These are phyloP conservation scores for Teratosphaeria epicoccoides DNA, from an alignment of 2,329 filamentous ascomycete genomes.

Conservation along the genomic window DNA sequence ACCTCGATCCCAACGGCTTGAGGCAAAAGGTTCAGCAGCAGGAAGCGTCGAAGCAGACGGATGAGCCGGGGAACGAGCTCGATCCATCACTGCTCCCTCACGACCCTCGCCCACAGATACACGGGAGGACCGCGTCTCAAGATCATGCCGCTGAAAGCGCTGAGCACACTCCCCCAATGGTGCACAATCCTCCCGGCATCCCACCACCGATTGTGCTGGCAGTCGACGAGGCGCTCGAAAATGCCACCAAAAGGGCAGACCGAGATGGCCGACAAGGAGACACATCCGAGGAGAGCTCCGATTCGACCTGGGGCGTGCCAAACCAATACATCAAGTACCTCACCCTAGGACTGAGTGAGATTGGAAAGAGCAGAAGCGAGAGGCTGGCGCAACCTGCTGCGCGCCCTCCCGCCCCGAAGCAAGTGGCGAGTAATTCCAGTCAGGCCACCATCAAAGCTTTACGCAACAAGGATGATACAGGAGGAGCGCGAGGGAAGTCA, in stretches of 20 bases:
- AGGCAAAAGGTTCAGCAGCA: conserved; percentile 5
- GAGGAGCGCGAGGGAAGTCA: background rate
- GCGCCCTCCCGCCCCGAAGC: conserved; percentile 11
- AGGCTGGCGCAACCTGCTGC: background rate
- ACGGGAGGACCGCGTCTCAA: conserved; percentile 17
- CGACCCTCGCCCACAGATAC: conserved; percentile 32
- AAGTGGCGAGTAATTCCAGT: conserved; percentile 11
- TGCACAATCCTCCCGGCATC: conserved; percentile 27
- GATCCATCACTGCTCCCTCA: conserved; percentile 3
- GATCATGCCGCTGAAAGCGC: conserved; percentile 12
- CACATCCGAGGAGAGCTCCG: conserved; percentile 2
- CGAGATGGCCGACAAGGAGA: conserved; percentile 11
- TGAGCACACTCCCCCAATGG: conserved; percentile 5
- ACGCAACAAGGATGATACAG: background rate
- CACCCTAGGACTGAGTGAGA: conserved; percentile 35
- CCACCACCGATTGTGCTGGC: conserved; percentile 37
- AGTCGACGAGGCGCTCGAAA: conserved; percentile 34
- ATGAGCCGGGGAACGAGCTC: background rate
- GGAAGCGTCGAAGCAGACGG: background rate
- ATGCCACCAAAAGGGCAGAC: conserved; percentile 29
- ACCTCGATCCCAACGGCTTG: background rate
- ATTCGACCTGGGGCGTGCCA: conserved; percentile 33
- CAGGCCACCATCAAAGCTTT: conserved; percentile 13
- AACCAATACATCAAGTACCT: conserved; percentile 42
- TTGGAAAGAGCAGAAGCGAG: conserved; percentile 14